phyloP scores from a whole-genome alignment of 108 stramenopile species.

The Cyclostephanos tholiformis region DNA sequence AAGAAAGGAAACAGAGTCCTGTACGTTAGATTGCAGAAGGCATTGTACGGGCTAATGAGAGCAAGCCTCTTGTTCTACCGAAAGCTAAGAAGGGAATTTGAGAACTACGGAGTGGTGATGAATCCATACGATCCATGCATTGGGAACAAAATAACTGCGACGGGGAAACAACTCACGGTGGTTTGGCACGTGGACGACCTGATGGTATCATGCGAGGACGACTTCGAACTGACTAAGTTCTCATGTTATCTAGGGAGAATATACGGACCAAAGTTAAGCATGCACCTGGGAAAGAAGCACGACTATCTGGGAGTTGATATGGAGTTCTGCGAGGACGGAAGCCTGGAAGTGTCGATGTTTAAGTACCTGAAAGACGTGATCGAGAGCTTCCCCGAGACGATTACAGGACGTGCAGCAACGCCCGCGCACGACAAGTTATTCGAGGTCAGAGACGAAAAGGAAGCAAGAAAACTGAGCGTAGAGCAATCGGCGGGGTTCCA shows the following conservation, averaged over 20 bases:
- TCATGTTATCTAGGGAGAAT: background rate
- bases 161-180: background rate
- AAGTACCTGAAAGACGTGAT: background rate
- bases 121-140: constrained; percentile 5
- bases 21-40: constrained; percentile 30
- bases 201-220: constrained; percentile 44
- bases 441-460: background rate
- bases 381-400: background rate
- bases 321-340: background rate
- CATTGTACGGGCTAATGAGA: constrained; percentile 48
- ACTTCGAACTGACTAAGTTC: constrained; percentile 1
- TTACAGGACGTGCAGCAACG: background rate
- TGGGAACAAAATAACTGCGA: background rate
- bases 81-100: background rate
- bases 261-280: background rate
- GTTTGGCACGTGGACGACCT: constrained; percentile 61
- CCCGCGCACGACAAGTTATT: background rate
- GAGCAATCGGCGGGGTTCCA: background rate
- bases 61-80: background rate
- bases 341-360: too few species aligned
- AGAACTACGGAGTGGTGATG: background rate
- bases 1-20: background rate
- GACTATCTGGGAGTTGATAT: background rate
- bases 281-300: background rate
- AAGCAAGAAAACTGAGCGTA: background rate